Conservation (phyloP, 2,329 filamentous ascomycete species). For the Ampelomyces quisqualis region DNA sequence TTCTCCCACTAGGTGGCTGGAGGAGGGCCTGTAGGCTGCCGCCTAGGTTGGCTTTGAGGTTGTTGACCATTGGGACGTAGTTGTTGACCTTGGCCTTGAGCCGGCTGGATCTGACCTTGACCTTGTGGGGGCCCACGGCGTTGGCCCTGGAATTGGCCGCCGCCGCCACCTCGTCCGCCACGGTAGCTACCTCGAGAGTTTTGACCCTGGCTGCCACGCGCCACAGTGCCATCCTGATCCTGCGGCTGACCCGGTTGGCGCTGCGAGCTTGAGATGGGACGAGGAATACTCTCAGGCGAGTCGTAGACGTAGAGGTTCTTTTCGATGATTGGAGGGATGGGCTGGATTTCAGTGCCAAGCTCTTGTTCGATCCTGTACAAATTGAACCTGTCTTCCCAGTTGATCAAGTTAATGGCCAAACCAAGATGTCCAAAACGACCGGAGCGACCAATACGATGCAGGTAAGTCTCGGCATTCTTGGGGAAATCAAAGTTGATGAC, state of each 20-base stretch:
- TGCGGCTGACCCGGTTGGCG: conserved; percentile 31
- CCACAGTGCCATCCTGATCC: conserved; percentile 28
- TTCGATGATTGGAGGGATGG: conserved; percentile 93
- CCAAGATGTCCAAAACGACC: conserved; percentile 96
- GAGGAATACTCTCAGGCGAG: conserved; percentile 88
- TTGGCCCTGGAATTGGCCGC: conserved; percentile 37
- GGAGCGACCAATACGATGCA: conserved; percentile 96
- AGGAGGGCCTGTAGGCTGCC: conserved; percentile 34
- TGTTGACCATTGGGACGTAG: conserved; percentile 40
- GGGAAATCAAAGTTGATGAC: conserved; percentile 99
- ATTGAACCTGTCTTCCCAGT: conserved; percentile 99
- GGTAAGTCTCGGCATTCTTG: conserved; percentile 98
- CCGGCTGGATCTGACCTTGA: conserved; percentile 18
- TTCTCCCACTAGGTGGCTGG: conserved; percentile 29
- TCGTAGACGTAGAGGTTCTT: conserved; percentile 99
- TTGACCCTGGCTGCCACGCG: conserved; percentile 25
- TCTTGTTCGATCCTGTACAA: conserved; percentile 98
- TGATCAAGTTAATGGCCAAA: conserved; percentile 98
- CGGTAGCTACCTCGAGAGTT: conserved; percentile 34
- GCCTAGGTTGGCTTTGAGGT: conserved; percentile 38
- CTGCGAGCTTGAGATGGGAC: conserved; percentile 65
- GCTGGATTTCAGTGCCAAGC: conserved; percentile 92
- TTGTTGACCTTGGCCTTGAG: conserved; percentile 25
- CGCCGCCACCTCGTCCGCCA: conserved; percentile 40
- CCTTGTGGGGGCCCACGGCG: conserved; percentile 29